Base-by-base conservation (phyloP, 768 basidiomycete genomes). In the Fomitopsis pulvina region DNA sequence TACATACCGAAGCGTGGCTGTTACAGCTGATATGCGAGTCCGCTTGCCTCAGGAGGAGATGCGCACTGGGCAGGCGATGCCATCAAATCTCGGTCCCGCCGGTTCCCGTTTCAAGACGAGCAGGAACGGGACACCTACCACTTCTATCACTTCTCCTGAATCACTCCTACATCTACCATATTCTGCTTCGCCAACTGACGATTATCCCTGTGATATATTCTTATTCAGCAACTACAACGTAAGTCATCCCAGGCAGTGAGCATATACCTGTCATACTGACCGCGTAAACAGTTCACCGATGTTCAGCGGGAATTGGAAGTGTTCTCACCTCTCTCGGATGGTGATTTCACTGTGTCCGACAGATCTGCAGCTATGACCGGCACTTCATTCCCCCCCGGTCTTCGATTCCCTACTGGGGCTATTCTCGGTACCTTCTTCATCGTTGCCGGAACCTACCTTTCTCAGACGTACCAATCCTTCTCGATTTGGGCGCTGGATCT, bases 201-300 rank as follows among this genome's bases (percentile, higher is more conserved):
- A 90, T 51, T 78, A 81, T 59, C 90, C 91, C 7, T 84, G 81
- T 57, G 89, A 96, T 57, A 88, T 97, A 26, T 89, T 81, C 66
- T 72, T 95, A 24, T 99, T 94, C 67, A 92, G 90, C 60, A 99
- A 98, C 64, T 96, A 94, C 73, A 97, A 97, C 70, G 89, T 90
- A 58, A 57, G 84, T 69, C 44, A 30, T 43, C 18, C 42, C 45
- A 47, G 46, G 16, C 49, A 28, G 9, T 46, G 10, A 37, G 9
- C 14, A 8, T 37, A 7, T 4, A 16, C 14, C 34, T 16, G n/a
- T 9, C 37, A 24, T 9, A 44, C 22, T 37, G 24, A 49, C 18
- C 2, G 10, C 5, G n/a, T 24, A 51, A 48, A 34, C 60, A 92
- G 90, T 93, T 93, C 68, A 90, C 87, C 48, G 92, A 96, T 62